These are phyloP conservation scores for Bjerkandera adusta DNA, from an alignment of 1,284 basidiomycete species.

Conservation along the genomic window DNA sequence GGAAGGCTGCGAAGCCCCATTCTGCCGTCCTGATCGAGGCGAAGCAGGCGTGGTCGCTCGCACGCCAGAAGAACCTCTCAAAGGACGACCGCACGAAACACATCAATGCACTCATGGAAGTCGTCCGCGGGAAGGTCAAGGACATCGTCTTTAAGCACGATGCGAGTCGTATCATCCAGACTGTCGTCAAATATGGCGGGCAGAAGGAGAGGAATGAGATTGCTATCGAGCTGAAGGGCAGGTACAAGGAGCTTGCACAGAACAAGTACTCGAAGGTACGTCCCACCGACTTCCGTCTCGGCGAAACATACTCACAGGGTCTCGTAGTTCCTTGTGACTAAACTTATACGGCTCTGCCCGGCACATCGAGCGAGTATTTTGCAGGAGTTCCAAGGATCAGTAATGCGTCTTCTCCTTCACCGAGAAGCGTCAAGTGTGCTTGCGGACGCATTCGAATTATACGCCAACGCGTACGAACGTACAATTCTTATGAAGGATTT, in stretches of 20 bases:
- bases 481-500: constrained; percentile 80
- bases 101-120: constrained; percentile 67
- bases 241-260: constrained; percentile 74
- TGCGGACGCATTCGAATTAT: constrained; percentile 85
- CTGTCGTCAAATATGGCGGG: constrained; percentile 80
- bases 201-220: constrained; percentile 77
- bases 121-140: constrained; percentile 75
- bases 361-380: constrained; percentile 71
- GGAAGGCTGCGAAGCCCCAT: constrained; percentile 76
- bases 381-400: constrained; percentile 70
- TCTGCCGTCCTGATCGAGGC: constrained; percentile 70
- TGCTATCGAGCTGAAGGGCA: constrained; percentile 78
- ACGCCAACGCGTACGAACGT: constrained; percentile 80
- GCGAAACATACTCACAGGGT: neutral
- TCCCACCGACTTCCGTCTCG: constrained; percentile 2
- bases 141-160: constrained; percentile 90
- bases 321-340: constrained; percentile 78
- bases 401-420: constrained; percentile 76
- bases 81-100: constrained; percentile 74
- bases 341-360: constrained; percentile 79
- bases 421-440: constrained; percentile 80
- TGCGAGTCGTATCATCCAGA: constrained; percentile 85
- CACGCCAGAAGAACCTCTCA: constrained; percentile 70
- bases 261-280: constrained; percentile 86
- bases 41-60: constrained; percentile 81